These are phyloP conservation scores for Mycena rebaudengoi DNA, from an alignment of 768 basidiomycete species.

Conservation along the genomic window DNA sequence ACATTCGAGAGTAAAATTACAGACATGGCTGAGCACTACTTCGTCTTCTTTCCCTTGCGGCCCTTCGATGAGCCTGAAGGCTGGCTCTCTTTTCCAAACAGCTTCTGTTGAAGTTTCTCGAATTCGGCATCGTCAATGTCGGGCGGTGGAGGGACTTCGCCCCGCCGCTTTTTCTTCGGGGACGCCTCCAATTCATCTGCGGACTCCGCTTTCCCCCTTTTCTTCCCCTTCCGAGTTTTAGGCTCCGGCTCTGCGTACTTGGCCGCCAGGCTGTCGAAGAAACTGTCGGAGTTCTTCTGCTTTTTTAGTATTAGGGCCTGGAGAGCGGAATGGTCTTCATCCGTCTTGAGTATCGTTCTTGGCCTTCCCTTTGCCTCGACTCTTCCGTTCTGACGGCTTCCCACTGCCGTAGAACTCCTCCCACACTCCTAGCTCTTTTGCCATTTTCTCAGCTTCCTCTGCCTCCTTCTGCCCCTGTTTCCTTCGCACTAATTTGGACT, in stretches of 20 bases:
- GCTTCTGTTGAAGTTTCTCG: conserved; percentile 63
- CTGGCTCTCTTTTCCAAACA: conserved; percentile 57
- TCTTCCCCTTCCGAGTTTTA: conserved; percentile 61
- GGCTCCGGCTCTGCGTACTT: conserved; percentile 70
- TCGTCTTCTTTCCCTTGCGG: conserved; percentile 45
- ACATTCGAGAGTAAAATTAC: conserved; percentile 12
- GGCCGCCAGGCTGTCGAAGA: conserved; percentile 77
- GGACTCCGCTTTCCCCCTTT: conserved; percentile 54
- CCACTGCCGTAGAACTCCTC: conserved; percentile 91
- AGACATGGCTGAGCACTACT: conserved; percentile 28
- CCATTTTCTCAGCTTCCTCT: conserved; percentile 81
- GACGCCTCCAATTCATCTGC: conserved; percentile 52
- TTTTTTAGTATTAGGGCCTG: conserved; percentile 86
- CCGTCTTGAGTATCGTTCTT: conserved; percentile 50
- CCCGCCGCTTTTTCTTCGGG: conserved; percentile 60
- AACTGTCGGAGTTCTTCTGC: conserved; percentile 69
- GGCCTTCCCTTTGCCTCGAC: conserved; percentile 60
- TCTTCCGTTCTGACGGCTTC: conserved; percentile 66
- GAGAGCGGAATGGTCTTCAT: conserved; percentile 71
- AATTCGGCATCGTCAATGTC: conserved; percentile 77
- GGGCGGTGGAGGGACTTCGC: conserved; percentile 51
- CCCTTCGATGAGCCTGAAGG: conserved; percentile 36
- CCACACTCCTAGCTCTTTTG: conserved; percentile 92
- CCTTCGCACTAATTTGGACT: conserved; percentile 75
- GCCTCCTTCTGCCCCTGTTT: conserved; percentile 84